Conservation (phyloP, 1,139 yeast species). For the Geotrichum australiense region DNA sequence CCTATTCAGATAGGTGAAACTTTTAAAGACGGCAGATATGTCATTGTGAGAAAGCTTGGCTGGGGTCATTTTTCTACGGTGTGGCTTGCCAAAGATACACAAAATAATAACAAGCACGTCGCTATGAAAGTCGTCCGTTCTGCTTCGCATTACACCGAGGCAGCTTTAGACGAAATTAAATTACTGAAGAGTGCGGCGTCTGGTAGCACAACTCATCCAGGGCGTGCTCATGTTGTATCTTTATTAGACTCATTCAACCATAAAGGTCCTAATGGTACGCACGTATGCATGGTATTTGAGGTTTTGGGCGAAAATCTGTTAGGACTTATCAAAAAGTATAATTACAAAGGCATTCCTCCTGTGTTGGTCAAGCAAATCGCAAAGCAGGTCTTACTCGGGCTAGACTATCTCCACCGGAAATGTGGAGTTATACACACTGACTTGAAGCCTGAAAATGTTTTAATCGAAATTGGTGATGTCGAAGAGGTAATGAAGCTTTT, state of each 20-base stretch:
- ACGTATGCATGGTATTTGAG: slow-evolving; percentile 85
- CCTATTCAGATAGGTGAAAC: slow-evolving; percentile 74
- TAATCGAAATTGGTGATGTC: slow-evolving; percentile 72
- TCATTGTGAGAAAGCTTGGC: slow-evolving; percentile 70
- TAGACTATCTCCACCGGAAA: slow-evolving; percentile 73
- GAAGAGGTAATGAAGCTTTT: slow-evolving; percentile 56
- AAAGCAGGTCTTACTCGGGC: slow-evolving; percentile 64
- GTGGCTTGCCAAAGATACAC: slow-evolving; percentile 65
- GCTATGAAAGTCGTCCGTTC: slow-evolving; percentile 83
- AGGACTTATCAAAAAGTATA: slow-evolving; percentile 59
- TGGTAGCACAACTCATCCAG: slow-evolving; percentile 58
- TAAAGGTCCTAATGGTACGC: slow-evolving; percentile 73
- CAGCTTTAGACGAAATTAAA: slow-evolving; percentile 79
- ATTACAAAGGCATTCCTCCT: slow-evolving; percentile 67
- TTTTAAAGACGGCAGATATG: slow-evolving; percentile 52
- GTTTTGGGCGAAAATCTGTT: slow-evolving; percentile 76
- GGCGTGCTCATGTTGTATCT: slow-evolving; percentile 62
- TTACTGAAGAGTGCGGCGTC: slow-evolving; percentile 45
- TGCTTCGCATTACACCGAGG: slow-evolving; percentile 61
- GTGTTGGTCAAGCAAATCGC: slow-evolving; percentile 73
- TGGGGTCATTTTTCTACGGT: slow-evolving; percentile 93
- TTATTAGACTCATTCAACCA: slow-evolving; percentile 71
- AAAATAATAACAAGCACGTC: slow-evolving; percentile 46
- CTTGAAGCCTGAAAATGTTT: slow-evolving; percentile 82
- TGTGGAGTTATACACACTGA: slow-evolving; percentile 94